Evolutionary conservation across 1,284 basidiomycete species (phyloP), one percentile per base, ranked within the genome.

Genomic region (Sparassis latifolia): DNA sequence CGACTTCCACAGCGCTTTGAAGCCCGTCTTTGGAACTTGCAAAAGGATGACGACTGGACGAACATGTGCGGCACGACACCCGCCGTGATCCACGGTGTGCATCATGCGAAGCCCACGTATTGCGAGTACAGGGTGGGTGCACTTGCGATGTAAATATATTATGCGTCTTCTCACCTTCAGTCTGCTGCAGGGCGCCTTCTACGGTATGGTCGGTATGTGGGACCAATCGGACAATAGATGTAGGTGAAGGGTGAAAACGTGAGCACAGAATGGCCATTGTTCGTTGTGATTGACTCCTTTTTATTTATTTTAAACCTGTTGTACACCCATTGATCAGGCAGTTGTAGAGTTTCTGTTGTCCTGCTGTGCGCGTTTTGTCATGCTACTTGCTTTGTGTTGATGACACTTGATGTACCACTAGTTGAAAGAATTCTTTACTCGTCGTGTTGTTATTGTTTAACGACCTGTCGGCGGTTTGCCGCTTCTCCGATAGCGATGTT

Each of bases 381-480:
- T 20, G 20, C 20, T 20, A 20, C 20, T 20, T 20, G 20, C 20
- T 20, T 20, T 20, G 20, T 20, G 20, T 20, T 20, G 20, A 20
- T 20, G 20, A 20, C 20, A 20, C 20, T 20, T 20, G 20, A 20
- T 20, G 20, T 20, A 20, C 20, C 20, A 20, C 20, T 20, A 20
- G 20, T 20, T 20, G 20, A 20, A 20, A 20, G 20, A 20, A 20
- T 20, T 20, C 20, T 20, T 20, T 20, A 20, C 20, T 20, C 20
- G 20, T 20, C 20, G 20, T 20, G 20, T 20, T 20, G 20, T 20
- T 20, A 20, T 20, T 20, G 41, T 75, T 75, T 32, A 90, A 86
- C 39, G 92, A 78, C 55, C 84, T 77, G 44, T 79, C 71, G 2
- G 89, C 87, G 0, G 82, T 80, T 10, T 71, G 62, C 53, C 78